Evolutionary conservation across 345 rosid genomes (phyloP).

Genomic region (Eucalyptus pauciflora): DNA sequence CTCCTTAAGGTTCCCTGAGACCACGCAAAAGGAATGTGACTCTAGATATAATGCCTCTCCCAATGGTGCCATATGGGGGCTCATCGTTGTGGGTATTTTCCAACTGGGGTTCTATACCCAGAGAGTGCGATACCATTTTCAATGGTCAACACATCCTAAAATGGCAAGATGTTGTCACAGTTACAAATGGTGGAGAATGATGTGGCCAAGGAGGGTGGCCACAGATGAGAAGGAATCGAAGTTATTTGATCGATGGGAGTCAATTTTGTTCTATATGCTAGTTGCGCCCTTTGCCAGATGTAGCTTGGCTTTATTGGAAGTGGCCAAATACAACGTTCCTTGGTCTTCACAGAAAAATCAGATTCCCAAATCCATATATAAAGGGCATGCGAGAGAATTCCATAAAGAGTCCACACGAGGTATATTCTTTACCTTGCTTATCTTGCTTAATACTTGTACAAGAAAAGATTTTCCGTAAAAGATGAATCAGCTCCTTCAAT

Average conservation of each 20-base stretch:
- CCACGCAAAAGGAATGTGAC: background rate
- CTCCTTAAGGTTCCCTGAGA: background rate
- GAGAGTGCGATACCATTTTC: background rate
- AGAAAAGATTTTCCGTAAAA: background rate
- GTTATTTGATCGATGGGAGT: background rate
- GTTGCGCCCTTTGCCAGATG: background rate
- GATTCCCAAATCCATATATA: background rate
- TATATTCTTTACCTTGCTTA: background rate
- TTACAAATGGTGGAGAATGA: background rate
- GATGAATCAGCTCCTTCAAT: background rate
- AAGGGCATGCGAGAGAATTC: background rate
- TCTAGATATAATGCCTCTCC: background rate
- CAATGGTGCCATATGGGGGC: background rate
- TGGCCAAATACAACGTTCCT: background rate
- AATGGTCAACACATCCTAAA: background rate
- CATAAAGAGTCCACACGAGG: background rate
- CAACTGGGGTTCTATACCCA: background rate
- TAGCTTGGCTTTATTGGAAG: background rate
- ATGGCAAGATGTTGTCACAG: background rate
- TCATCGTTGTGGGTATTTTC: background rate
- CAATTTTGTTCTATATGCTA: background rate
- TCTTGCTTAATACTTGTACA: background rate
- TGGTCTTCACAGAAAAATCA: background rate
- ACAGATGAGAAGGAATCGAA: background rate
- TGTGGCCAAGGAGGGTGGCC: background rate